Evolutionary conservation across 352 stramenopile genomes (phyloP).

Genomic region (Phytophthora fragariae): DNA sequence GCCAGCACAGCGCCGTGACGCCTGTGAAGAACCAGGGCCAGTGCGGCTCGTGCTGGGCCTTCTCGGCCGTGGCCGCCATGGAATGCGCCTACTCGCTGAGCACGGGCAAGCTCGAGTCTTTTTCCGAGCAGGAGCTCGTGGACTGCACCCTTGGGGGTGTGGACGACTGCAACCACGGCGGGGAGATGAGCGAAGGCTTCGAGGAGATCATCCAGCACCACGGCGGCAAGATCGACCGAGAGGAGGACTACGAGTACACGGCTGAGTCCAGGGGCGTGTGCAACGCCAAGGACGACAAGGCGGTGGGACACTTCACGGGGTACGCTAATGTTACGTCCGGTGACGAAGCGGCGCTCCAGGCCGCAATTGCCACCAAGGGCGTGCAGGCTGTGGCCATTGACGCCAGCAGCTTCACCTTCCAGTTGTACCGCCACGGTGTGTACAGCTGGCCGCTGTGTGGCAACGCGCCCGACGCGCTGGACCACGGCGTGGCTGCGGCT

Average conservation of each 20-base stretch:
- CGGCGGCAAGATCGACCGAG: conserved; percentile 86
- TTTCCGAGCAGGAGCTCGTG: conserved; percentile 99
- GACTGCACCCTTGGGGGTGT: conserved; percentile 95
- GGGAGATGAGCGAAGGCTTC: conserved; percentile 98
- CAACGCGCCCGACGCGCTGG: conserved; percentile 90
- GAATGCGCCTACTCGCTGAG: conserved; percentile 96
- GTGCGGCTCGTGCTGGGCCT: conserved; percentile 97
- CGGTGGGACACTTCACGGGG: conserved; percentile 85
- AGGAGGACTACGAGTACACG: conserved; percentile 96
- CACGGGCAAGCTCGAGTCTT: conserved; percentile 87
- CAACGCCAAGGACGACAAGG: conserved; percentile 78
- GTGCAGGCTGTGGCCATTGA: conserved; percentile 90
- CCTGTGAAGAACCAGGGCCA: conserved; percentile 94
- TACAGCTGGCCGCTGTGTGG: conserved; percentile 60
- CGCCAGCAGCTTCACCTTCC: conserved; percentile 79
- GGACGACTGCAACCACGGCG: conserved; percentile 95
- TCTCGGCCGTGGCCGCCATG: conserved; percentile 96
- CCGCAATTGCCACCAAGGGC: conserved; percentile 78
- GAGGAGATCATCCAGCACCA: conserved; percentile 93
- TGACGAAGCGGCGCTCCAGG: conserved; percentile 82
- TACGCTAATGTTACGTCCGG: conserved; percentile 76
- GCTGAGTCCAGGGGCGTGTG: conserved; percentile 91
- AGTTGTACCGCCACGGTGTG: conserved; percentile 79
- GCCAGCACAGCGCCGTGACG: conserved; percentile 90
- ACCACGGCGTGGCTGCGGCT: conserved; percentile 95